These are phyloP conservation scores for Lactifluus hygrophoroides DNA, from an alignment of 768 basidiomycete genomes.

Conservation along the genomic window DNA sequence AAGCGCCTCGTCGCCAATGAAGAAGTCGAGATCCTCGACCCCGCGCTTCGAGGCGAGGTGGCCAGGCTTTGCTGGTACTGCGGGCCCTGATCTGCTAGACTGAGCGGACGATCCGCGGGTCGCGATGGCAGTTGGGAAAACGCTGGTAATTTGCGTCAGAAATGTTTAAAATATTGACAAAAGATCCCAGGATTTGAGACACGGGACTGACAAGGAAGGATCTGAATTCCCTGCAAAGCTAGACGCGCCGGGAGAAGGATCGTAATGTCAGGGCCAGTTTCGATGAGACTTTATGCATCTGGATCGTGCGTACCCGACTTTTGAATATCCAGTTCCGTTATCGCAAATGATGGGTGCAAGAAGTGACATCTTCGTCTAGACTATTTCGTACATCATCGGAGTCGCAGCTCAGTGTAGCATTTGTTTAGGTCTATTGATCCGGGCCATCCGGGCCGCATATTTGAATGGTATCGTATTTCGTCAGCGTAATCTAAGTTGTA, in stretches of 20 bases:
- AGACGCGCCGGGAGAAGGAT: conserved; percentile 5
- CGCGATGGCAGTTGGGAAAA: conserved; percentile 97
- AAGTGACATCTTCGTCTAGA: conserved; percentile 51
- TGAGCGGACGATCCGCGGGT: conserved; percentile 67
- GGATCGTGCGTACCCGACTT: conserved; percentile 72
- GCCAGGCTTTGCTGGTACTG: conserved; percentile 77
- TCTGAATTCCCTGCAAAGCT: conserved; percentile 99
- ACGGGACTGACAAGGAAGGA: conserved; percentile 78
- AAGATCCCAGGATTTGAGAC: conserved; percentile 1
- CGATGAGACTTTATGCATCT: not conserved
- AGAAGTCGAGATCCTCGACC: conserved; percentile 98
- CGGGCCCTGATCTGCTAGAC: conserved; percentile 55
- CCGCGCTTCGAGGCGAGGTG: conserved; percentile 95
- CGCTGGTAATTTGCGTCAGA: conserved; percentile 37
- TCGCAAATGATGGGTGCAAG: conserved; percentile 95
- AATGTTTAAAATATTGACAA: not conserved
- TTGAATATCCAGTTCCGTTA: conserved; percentile 95
- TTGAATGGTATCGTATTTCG: no score
- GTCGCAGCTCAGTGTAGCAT: not conserved
- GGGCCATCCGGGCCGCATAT: not conserved
- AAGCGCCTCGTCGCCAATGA: conserved; percentile 96
- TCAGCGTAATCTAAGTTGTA: no score
- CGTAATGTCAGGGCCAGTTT: not conserved
- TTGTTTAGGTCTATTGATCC: conserved; percentile 18
- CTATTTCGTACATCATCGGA: not conserved